Base-by-base conservation (phyloP, 441 rosid species). In the Capsella rubella region DNA sequence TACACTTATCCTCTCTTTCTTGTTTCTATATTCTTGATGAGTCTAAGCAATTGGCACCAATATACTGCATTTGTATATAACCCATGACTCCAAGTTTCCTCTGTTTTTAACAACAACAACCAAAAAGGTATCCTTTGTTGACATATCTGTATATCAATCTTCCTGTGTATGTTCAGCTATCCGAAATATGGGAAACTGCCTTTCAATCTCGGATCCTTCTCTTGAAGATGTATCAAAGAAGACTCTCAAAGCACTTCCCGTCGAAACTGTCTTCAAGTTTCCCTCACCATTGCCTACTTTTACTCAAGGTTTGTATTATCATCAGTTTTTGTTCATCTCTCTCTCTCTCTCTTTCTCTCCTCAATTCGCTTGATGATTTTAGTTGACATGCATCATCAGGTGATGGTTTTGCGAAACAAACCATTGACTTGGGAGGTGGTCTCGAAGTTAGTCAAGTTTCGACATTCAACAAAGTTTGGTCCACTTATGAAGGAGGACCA, bases 391-490 rank as follows among this genome's bases (percentile, higher is more conserved):
- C 29, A 57, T 64, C 70, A 40, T 29, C 56, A 89, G 97, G 90
- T 51, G 78, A 76, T 8, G 95, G 90, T 1, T 93, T 91, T 77
- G 96, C 84, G n/a, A 83, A 47, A 39, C 89, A 88, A 61, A 77
- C 70, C 32, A 80, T 93, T 49, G 91, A 88, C 72, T 82, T 93
- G 0, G 98, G 97, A 56, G 98, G 93, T 39, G 98, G 93, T 39
- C 75, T 93, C 6, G 73, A 83, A 72, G 95, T 90, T 7, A 49
- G 82, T 72, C 92, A 80, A 67, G 81, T 86, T 43, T 80, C 90
- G 47, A 77, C 94, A n/a, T 81, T 91, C 46, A 75, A 71, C 60
- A 86, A 88, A 81, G 83, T 89, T 16, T 91, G 97, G 97, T 80
- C 87, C 0, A 71, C 84, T 10, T 76, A 80, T 2, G 90, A 89